These are phyloP conservation scores for Rhododendron molle DNA, from an alignment of 148 eudicot species.

Conservation along the genomic window DNA sequence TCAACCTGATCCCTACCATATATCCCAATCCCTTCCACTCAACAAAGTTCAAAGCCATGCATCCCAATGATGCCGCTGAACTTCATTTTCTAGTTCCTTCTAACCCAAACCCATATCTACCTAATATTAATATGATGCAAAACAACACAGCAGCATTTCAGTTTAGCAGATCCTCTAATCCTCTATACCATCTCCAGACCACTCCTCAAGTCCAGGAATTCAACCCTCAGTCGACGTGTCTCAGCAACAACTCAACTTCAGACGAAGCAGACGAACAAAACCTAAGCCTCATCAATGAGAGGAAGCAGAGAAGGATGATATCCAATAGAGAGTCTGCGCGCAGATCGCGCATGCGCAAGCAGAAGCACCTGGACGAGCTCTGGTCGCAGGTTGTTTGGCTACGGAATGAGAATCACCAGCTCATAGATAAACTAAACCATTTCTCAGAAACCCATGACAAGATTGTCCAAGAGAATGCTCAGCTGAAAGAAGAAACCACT, in stretches of 20 bases:
- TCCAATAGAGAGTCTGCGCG: constrained; percentile 94
- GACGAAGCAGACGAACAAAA: constrained; percentile 91
- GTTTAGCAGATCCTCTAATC: constrained; percentile 38
- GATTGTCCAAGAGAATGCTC: constrained; percentile 63
- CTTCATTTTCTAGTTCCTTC: constrained; percentile 50
- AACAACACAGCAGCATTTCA: constrained; percentile 30
- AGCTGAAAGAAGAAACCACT: constrained; percentile 66
- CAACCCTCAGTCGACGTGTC: constrained; percentile 37
- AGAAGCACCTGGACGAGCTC: constrained; percentile 82
- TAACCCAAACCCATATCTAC: constrained; percentile 38
- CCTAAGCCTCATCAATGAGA: constrained; percentile 63
- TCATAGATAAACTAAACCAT: constrained; percentile 60
- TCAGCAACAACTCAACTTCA: constrained; percentile 82
- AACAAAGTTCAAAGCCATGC: constrained; percentile 45
- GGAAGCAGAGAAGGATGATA: constrained; percentile 93
- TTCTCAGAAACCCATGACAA: constrained; percentile 56
- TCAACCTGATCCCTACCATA: constrained; percentile 12
- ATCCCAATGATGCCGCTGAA: constrained; percentile 49
- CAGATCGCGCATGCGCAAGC: constrained; percentile 93
- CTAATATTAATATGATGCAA: constrained; percentile 26
- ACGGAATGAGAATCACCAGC: constrained; percentile 71
- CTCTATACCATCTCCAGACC: constrained; percentile 42
- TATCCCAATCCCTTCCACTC: background rate
- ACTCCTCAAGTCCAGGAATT: constrained; percentile 44
- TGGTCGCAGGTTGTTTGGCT: constrained; percentile 85